A percentile compares a stretch with the other conserved stretches of the same genome.
Evolutionary conservation across 306 rosid genomes (phyloP).

Genomic region (Cicer chorassanicum): DNA sequence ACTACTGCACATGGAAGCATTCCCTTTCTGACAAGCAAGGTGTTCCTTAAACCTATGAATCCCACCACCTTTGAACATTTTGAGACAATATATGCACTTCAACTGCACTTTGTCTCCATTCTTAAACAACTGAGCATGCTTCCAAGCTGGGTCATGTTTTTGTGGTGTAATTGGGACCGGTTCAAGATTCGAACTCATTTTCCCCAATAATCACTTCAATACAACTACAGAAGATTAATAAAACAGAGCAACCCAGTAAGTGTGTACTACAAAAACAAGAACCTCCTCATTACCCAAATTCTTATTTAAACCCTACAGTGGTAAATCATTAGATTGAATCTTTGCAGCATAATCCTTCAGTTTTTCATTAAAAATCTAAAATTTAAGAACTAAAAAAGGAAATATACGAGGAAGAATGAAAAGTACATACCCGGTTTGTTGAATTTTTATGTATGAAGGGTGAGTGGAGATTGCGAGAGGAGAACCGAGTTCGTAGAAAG

Average conservation of each 20-base stretch:
- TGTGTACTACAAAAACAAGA: slow-evolving; percentile 32
- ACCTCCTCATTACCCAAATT: slow-evolving; percentile 30
- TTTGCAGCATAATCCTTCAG: not conserved
- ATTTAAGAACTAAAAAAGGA: not conserved
- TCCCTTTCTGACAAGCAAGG: slow-evolving; percentile 89
- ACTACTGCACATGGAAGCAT: slow-evolving; percentile 77
- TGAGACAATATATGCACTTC: slow-evolving; percentile 79
- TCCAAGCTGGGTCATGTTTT: slow-evolving; percentile 96
- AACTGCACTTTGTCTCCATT: slow-evolving; percentile 84
- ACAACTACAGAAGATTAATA: slow-evolving; percentile 25
- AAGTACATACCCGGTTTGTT: slow-evolving; percentile 59
- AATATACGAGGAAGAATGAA: not conserved
- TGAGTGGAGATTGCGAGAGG: not conserved
- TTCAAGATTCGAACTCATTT: slow-evolving; percentile 69
- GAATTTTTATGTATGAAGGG: not conserved
- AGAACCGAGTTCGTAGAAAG: slow-evolving; percentile 62
- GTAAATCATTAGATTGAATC: slow-evolving; percentile 27
- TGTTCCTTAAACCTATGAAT: slow-evolving; percentile 98
- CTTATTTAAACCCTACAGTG: not conserved
- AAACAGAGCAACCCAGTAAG: slow-evolving; percentile 16
- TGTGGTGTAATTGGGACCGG: slow-evolving; percentile 77
- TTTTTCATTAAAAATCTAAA: not conserved
- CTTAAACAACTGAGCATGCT: slow-evolving; percentile 87
- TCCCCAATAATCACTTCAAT: slow-evolving; percentile 29
- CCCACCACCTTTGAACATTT: slow-evolving; percentile 95